Evolutionary conservation across 164 flowering plant genomes (phyloP), one percentile per base, ranked within the genome.

Genomic region (Piper longum): DNA sequence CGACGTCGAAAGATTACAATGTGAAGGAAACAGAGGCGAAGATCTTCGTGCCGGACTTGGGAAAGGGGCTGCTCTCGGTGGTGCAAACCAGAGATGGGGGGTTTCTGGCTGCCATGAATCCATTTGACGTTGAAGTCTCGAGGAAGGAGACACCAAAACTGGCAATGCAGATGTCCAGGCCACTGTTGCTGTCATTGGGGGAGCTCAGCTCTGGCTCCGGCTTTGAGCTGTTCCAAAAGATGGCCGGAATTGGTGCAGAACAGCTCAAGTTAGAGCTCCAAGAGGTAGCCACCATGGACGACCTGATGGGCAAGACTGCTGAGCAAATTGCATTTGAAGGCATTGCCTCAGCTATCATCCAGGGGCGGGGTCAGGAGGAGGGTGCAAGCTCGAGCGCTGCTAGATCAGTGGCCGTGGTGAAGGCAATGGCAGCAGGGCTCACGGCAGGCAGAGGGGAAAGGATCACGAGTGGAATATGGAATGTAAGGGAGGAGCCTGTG

Each of bases 261-360:
- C 82, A 83, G 64, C 75, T 89, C 57, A 73, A 79, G 72, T 76
- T 91, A 5, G 70, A 75, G 64, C 64, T 87, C 44, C 55, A 78
- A n/a, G 73, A 89, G 7, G 54, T 71, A 61, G 85, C 85, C 83
- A 80, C 89, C 13, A 75, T 89, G 66, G 95, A 93, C 64, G 96
- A 92, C 48, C 73, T 92, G 45, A 69, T 71, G 52, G 96, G 91
- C 12, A 89, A 92, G 74, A 88, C 98, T 4, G 91, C 95, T 5
- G 96, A 88, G 67, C 98, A 92, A 72, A 71, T 89, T 56, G 96
- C 98, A 39, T 92, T 92, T 56, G 98, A 92, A 74, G 98, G 98
- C 64, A 85, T 92, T 58, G 95, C 96, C 58, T 81, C 93, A 0
- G 91, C 90, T 36, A 84, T 92, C 64, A 88, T 92, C 69, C 80